Base-by-base conservation (phyloP, 257 asterid genomes). In the Leptodermis oblonga region DNA sequence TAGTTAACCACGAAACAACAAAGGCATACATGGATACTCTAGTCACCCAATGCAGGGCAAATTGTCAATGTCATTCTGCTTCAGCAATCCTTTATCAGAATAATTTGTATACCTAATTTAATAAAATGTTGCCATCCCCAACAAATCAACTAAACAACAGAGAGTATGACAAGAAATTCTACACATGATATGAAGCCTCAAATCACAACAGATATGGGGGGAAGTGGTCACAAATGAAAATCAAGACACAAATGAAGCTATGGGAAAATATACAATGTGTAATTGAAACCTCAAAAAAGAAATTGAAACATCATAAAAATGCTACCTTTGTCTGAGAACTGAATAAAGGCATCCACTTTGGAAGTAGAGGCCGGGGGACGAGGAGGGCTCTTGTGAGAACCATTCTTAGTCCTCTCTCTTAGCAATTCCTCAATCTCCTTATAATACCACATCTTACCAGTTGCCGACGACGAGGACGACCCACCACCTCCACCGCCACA, bases 341-440 rank as follows among this genome's bases (percentile, higher is more conserved):
- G 95, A 92, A 89, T 79, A 80, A 86, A 92, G 2, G 90, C 76
- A 67, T 89, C 98, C 28, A 86, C 90, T 74, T 90, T 84, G 48
- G 55, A 34, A 65, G 77, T 69, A 8, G 79, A 42, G 52, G 85
- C 52, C 7, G 48, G 68, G n/a, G 66, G 72, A 65, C 20, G 78
- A 46, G 78, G 79, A 45, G 88, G 78, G 53, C 73, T 83, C 68
- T 81, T 84, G 79, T 85, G 78, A 49, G 82, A 77, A 22, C 82
- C 86, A 75, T 68, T 80, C 80, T 77, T 86, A 60, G 62, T 77
- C 81, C 95, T 82, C 52, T 83, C 88, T 64, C 85, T 83, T 69
- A 88, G 68, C 78, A 91, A 74, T 82, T 85, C 95, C 59, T 91
- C 96, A 78, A 91, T 85, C 30, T 91, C 92, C 82, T 86, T 86